Conservation (phyloP, 805 yeast genomes). For the Barnettozyma siamensis region DNA sequence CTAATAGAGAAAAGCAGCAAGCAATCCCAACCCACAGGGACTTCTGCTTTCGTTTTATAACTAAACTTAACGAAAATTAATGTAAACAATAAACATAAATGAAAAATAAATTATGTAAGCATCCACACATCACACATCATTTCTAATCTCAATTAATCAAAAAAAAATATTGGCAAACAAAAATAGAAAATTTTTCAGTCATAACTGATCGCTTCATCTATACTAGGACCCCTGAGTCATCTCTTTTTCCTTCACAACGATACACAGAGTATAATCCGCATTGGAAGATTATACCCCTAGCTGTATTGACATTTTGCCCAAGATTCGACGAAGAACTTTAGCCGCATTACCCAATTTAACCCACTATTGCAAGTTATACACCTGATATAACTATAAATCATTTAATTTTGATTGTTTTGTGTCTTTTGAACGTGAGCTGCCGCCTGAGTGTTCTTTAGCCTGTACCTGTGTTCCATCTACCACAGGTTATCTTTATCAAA, state of each 20-base stretch:
- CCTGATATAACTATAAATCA: conserved; percentile 1
- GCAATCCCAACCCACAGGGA: too few species aligned
- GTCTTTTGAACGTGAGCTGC: conserved; percentile 44
- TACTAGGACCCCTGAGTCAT: not conserved
- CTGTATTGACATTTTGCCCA: conserved; percentile 5
- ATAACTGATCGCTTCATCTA: too few species aligned
- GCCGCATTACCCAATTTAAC: not conserved
- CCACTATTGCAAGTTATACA: not conserved
- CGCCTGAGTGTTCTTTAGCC: conserved; percentile 32
- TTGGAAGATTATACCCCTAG: conserved; percentile 4
- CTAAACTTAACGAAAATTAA: too few species aligned
- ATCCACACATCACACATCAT: not conserved
- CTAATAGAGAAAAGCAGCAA: too few species aligned
- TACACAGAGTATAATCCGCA: conserved; percentile 8
- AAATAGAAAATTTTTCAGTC: too few species aligned
- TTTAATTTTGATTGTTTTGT: not conserved
- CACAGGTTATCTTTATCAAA: conserved; percentile 9
- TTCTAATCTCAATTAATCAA: not conserved
- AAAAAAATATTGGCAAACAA: not conserved
- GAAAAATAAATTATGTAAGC: too few species aligned
- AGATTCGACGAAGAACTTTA: conserved; percentile 10
- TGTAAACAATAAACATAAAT: not conserved
- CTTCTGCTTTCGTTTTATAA: too few species aligned
- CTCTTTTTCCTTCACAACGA: not conserved
- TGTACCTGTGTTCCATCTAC: conserved; percentile 8